Conservation (phyloP, 2,329 filamentous ascomycete species). For the Cladosporium halotolerans region DNA sequence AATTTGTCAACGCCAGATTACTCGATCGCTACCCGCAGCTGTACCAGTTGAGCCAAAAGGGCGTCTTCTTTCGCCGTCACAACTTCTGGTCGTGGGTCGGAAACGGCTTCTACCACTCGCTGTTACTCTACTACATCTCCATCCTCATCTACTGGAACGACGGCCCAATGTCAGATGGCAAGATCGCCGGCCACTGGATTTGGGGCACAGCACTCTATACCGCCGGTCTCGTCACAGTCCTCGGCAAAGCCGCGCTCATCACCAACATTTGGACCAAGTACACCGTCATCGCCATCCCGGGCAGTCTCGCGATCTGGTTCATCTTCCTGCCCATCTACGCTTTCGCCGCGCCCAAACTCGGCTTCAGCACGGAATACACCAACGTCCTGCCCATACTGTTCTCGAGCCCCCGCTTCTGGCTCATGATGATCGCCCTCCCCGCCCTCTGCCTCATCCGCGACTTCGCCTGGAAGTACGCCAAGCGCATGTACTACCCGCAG, state of each 20-base stretch:
- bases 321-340: slow-evolving; percentile 84
- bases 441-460: slow-evolving; percentile 79
- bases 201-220: slow-evolving; percentile 97
- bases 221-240: slow-evolving; percentile 83
- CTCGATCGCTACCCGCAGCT: slow-evolving; percentile 94
- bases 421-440: slow-evolving; percentile 77
- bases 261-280: slow-evolving; percentile 99
- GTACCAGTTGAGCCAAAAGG: slow-evolving; percentile 87
- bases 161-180: slow-evolving; percentile 70
- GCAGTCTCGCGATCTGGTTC: slow-evolving; percentile 87
- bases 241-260: slow-evolving; percentile 89
- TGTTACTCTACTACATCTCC: slow-evolving; percentile 82
- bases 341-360: slow-evolving; percentile 73
- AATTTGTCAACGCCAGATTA: slow-evolving; percentile 90
- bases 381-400: slow-evolving; percentile 79
- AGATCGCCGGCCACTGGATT: slow-evolving; percentile 87
- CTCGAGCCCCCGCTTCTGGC: slow-evolving; percentile 78
- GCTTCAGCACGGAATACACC: slow-evolving; percentile 75
- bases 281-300: slow-evolving; percentile 89
- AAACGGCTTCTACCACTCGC: slow-evolving; percentile 92
- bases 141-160: slow-evolving; percentile 78
- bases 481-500: slow-evolving; percentile 94
- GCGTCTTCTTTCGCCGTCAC: slow-evolving; percentile 86
- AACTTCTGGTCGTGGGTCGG: slow-evolving; percentile 89
- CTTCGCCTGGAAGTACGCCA: slow-evolving; percentile 93